These are phyloP conservation scores for Tolypocladium sp. DNA, from an alignment of 2,329 filamentous ascomycete genomes.

Conservation along the genomic window DNA sequence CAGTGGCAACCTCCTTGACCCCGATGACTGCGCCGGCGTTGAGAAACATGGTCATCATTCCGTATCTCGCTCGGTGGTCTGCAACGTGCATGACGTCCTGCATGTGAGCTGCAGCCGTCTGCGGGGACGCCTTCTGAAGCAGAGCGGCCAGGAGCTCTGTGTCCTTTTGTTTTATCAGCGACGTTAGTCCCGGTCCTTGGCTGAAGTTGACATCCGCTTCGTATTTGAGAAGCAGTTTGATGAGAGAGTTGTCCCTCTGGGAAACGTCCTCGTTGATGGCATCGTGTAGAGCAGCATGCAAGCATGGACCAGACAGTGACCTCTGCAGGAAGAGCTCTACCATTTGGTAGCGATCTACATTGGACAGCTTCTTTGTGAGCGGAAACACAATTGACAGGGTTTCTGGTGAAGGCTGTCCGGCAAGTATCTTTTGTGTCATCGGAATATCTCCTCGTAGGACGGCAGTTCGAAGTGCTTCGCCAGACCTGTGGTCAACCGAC, in stretches of 20 bases:
- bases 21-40: slow-evolving; percentile 33
- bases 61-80: slow-evolving; percentile 31
- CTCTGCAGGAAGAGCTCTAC: slow-evolving; percentile 39
- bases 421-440: slow-evolving; percentile 37
- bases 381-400: slow-evolving; percentile 42
- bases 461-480: slow-evolving; percentile 40
- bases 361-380: slow-evolving; percentile 31
- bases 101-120: slow-evolving; percentile 39
- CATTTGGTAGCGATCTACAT: slow-evolving; percentile 35
- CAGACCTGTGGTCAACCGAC: slow-evolving; percentile 42
- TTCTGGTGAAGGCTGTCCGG: slow-evolving; percentile 34
- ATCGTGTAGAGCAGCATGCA: slow-evolving; percentile 41
- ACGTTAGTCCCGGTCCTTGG: slow-evolving; percentile 37
- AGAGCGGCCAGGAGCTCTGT: slow-evolving; percentile 33
- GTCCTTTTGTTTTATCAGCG: slow-evolving; percentile 40
- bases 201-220: slow-evolving; percentile 47
- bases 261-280: slow-evolving; percentile 40
- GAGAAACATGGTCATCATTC: slow-evolving; percentile 39
- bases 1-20: slow-evolving; percentile 29
- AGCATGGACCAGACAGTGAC: slow-evolving; percentile 34
- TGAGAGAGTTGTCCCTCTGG: slow-evolving; percentile 39
- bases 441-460: slow-evolving; percentile 33
- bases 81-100: slow-evolving; percentile 35
- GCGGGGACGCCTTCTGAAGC: slow-evolving; percentile 34
- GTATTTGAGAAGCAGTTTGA: slow-evolving; percentile 41